Evolutionary conservation across 2,329 filamentous ascomycete genomes (phyloP), one percentile per base, ranked within the genome.

Genomic region (Paracamarosporium sp.): DNA sequence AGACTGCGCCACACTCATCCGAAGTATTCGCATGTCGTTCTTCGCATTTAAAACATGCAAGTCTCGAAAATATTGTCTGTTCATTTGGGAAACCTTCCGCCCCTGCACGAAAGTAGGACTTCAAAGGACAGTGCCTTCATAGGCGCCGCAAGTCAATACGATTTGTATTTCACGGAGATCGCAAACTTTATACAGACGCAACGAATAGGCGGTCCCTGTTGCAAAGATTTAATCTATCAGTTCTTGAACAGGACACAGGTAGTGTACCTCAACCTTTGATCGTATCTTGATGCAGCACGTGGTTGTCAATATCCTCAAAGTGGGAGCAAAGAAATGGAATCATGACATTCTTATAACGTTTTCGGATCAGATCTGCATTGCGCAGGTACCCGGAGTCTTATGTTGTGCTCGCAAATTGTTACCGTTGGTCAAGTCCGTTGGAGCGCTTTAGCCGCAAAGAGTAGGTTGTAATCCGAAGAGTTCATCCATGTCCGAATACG

Each of bases 401-500:
- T 47, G 27, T 25, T 47, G 44, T 22, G 9, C 27, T 33, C 44
- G 27, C 27, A 47, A 47, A n/a, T 5, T 31, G 33, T 31, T 47
- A 33, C 44, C 27, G 22, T 47, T 31, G 44, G 40, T 20, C 28
- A 47, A 33, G 27, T 47, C 44, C 44, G 44, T 33, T 9, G 17
- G 44, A n/a, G 44, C 25, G 17, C 27, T 20, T 7, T 47, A 20
- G 8, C 44, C 44, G 27, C 28, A 47, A 47, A 47, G 15, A 28
- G 44, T 47, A 47, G 44, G 44, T 47, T 22, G 44, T 31, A 47
- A 15, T 33, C 44, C 27, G 41, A 27, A 27, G 41, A 6, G 28
- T 24, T 44, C 13, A 44, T 27, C 41, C 41, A 27, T 44, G 41
- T 44, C 41, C 41, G 44, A 31, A 47, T 27, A 47, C 44, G 44